Evolutionary conservation across 139 green algal genomes (phyloP).

Genomic region (Micractinium conductrix): DNA sequence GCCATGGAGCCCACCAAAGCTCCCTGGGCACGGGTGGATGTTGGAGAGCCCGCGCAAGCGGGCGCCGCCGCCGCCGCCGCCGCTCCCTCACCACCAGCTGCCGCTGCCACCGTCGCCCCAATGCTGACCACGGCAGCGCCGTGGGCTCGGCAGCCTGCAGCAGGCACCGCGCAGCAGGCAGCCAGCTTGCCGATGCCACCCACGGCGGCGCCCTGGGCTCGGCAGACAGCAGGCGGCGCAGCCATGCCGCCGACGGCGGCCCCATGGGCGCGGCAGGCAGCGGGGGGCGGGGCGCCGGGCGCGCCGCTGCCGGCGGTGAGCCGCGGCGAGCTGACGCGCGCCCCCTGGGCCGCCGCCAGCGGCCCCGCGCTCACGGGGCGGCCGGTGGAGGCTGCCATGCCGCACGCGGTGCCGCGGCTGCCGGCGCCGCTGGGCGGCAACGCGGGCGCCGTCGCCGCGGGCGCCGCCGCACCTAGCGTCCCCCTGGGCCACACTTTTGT

Average conservation of each 20-base stretch:
- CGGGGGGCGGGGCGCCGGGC: background rate
- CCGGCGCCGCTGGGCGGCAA: background rate
- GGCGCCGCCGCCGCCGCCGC: too few relatives aligned
- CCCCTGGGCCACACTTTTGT: slow-evolving; percentile 6
- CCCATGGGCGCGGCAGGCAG: background rate
- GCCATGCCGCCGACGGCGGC: slow-evolving; percentile 25
- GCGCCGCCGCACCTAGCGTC: background rate
- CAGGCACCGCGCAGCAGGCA: background rate
- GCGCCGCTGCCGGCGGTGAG: slow-evolving; percentile 20
- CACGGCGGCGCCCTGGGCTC: background rate
- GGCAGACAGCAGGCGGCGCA: background rate
- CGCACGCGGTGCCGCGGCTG: slow-evolving; percentile 2
- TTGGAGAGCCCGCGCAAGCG: background rate
- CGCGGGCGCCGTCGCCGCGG: background rate
- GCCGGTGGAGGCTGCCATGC: slow-evolving; percentile 33
- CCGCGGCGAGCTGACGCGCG: slow-evolving; percentile 31
- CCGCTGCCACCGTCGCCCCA: too few relatives aligned
- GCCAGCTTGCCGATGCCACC: background rate
- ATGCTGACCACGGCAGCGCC: too few relatives aligned
- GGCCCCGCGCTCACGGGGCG: slow-evolving; percentile 3
- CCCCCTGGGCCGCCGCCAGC: slow-evolving; percentile 12
- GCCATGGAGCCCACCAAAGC: slow-evolving; percentile 28
- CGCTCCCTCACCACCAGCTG: background rate
- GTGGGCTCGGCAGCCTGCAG: background rate
- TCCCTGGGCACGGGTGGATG: slow-evolving; percentile 17